phyloP scores from a whole-genome alignment of 1,284 basidiomycete genomes.

The Calocybe gambosa region DNA sequence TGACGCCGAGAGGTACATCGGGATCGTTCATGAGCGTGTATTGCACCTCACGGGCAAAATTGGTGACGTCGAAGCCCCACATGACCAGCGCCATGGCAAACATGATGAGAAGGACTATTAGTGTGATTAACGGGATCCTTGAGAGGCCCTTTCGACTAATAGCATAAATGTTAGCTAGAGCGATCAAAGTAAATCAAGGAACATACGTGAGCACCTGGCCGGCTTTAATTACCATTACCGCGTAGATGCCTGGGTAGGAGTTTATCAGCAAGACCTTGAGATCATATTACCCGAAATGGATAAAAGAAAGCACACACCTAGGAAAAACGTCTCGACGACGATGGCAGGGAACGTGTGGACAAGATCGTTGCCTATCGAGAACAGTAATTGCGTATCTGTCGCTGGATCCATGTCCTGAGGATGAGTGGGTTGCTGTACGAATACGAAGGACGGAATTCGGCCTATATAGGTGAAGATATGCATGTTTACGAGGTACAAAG shows the following conservation, averaged over 20 bases:
- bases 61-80: slow-evolving; percentile 8
- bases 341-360: slow-evolving; percentile 7
- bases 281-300: not conserved
- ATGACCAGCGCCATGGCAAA: slow-evolving; percentile 10
- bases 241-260: slow-evolving; percentile 5
- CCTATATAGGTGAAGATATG: no score
- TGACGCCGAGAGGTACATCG: slow-evolving; percentile 1
- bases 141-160: slow-evolving; percentile 8
- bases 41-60: slow-evolving; percentile 6
- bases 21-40: slow-evolving; percentile 5
- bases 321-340: slow-evolving; percentile 12
- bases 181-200: not conserved
- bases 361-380: slow-evolving; percentile 8
- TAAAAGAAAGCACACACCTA: slow-evolving; percentile 5
- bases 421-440: no score
- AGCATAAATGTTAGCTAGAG: not conserved
- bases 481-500: no score
- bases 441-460: no score
- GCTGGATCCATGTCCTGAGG: no score
- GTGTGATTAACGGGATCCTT: slow-evolving; percentile 4
- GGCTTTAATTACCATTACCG: slow-evolving; percentile 3
- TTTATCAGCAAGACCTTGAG: not conserved
- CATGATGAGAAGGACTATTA: slow-evolving; percentile 9
- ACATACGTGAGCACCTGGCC: slow-evolving; percentile 7
- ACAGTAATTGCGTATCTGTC: no score